Conservation (phyloP, 306 rosid species). For the Citrullus mucosospermus region DNA sequence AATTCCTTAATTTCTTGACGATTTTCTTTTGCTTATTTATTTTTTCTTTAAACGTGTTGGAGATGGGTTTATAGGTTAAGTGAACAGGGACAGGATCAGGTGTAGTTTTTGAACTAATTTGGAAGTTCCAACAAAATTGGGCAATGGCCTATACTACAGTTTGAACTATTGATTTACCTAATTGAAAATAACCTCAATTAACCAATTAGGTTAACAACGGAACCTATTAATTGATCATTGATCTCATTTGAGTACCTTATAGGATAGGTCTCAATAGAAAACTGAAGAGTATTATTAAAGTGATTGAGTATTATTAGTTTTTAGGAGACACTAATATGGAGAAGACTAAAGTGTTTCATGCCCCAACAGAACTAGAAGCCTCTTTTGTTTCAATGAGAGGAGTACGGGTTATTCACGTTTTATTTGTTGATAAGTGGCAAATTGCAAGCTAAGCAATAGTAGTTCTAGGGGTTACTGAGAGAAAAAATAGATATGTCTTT, state of each 20-base stretch:
- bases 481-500: too few relatives aligned
- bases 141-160: background rate
- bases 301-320: background rate
- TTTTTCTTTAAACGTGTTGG: background rate
- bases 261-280: background rate
- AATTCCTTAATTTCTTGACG: background rate
- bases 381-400: too few relatives aligned
- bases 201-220: background rate
- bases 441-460: too few relatives aligned
- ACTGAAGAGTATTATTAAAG: background rate
- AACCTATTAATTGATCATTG: background rate
- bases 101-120: background rate
- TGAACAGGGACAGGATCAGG: background rate
- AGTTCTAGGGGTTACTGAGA: too few relatives aligned
- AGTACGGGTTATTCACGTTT: too few relatives aligned
- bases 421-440: too few relatives aligned
- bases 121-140: background rate
- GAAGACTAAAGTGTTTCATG: background rate
- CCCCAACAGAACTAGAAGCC: background rate
- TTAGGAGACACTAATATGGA: background rate
- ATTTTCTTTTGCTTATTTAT: background rate
- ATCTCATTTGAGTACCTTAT: background rate
- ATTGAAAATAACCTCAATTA: background rate
- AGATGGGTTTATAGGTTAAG: background rate
- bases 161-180: background rate